Evolutionary conservation across 1,284 basidiomycete species (phyloP).

Genomic region (Crepidotus sp.): DNA sequence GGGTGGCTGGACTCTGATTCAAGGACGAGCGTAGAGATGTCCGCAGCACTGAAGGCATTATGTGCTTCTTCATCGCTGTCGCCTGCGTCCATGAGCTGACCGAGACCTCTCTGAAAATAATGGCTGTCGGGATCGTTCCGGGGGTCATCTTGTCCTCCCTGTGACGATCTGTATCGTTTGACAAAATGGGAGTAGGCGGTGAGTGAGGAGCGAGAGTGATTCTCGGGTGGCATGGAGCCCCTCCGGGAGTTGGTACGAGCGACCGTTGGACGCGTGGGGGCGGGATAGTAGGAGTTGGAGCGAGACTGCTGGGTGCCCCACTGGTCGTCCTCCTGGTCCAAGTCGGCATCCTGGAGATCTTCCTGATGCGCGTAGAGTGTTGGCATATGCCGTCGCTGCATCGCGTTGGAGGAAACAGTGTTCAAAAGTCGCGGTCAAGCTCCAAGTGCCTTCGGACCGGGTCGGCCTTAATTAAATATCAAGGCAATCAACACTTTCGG

Average conservation of each 20-base stretch:
- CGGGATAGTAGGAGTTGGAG: conserved; percentile 21
- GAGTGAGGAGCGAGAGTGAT: conserved; percentile 8
- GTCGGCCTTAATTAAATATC: neutral
- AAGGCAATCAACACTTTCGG: no score
- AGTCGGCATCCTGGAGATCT: conserved; percentile 28
- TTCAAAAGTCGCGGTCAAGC: neutral
- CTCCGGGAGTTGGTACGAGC: conserved; percentile 11
- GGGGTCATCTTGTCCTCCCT: conserved; percentile 49
- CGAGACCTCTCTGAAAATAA: conserved; percentile 64
- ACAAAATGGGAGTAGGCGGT: conserved; percentile 62
- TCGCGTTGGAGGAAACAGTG: conserved; percentile 5
- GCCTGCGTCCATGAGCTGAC: conserved; percentile 60
- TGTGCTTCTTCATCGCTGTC: conserved; percentile 68
- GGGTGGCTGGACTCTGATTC: conserved; percentile 56
- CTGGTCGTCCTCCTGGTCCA: conserved; percentile 36
- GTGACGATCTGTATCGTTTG: conserved; percentile 57
- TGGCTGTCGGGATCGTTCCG: conserved; percentile 67
- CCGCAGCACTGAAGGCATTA: conserved; percentile 22
- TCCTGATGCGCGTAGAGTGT: conserved; percentile 62
- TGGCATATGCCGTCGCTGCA: conserved; percentile 44
- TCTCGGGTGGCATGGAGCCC: conserved; percentile 4
- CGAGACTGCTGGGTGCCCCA: conserved; percentile 24
- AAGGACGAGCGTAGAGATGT: conserved; percentile 40
- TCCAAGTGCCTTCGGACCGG: no score
- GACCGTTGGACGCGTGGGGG: conserved; percentile 15